phyloP scores from a whole-genome alignment of 805 yeast species.

The Saccharomycopsis fermentans region DNA sequence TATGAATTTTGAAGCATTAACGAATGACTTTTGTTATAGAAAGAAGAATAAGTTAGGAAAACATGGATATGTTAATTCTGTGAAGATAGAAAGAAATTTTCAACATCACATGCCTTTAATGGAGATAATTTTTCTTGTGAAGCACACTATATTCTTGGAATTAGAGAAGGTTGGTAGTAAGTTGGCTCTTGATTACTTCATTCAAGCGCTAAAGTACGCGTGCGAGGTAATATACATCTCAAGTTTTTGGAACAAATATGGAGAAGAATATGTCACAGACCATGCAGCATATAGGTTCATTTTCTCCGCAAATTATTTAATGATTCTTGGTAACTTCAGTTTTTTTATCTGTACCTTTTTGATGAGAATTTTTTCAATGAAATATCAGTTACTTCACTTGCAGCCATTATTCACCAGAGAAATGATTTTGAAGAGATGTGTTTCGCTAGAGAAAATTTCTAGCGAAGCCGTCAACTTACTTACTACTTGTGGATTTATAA shows the following conservation, averaged over 20 bases:
- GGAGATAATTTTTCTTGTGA: conserved; percentile 9
- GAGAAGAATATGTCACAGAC: conserved; percentile 7
- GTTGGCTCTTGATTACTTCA: not conserved
- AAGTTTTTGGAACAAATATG: conserved; percentile 11
- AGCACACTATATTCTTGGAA: conserved; percentile 10
- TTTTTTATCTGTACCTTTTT: conserved; percentile 3
- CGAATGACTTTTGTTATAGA: conserved; percentile 5
- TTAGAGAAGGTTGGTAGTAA: conserved; percentile 7
- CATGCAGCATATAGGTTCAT: conserved; percentile 6
- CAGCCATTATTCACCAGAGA: not conserved
- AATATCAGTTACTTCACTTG: not conserved
- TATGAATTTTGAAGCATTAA: not conserved
- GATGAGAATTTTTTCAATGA: conserved; percentile 8
- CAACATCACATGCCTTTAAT: not conserved
- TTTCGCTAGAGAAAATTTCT: conserved; percentile 1
- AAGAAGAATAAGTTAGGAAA: not conserved
- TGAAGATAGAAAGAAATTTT: not conserved
- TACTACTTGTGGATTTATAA: not conserved
- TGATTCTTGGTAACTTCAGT: conserved; percentile 2
- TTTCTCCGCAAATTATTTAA: not conserved
- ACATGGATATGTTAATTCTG: conserved; percentile 4
- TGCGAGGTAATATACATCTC: conserved; percentile 2
- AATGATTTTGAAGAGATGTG: not conserved
- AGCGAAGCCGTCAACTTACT: not conserved
- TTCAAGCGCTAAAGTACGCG: not conserved